Percentiles rank a stretch among this genome's conserved stretches.
phyloP scores from a whole-genome alignment of 2,329 filamentous ascomycete species.

The Aspergillus intermedius region DNA sequence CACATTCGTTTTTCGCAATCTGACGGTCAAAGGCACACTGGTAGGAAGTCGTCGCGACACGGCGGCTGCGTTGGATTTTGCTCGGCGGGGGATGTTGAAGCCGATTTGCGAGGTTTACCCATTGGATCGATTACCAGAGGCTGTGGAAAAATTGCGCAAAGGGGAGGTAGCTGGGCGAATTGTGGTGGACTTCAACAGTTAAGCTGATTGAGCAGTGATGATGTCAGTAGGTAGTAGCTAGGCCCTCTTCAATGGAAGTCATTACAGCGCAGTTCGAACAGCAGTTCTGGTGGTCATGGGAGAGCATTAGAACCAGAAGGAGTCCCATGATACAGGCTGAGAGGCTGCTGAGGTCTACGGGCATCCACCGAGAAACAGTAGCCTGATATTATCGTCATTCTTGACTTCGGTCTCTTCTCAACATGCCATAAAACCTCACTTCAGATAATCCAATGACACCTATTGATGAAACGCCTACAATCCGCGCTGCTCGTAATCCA shows the following conservation, averaged over 20 bases:
- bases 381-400: no score
- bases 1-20: conserved; percentile 19
- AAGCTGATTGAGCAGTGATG: background rate
- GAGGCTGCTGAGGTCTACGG: no score
- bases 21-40: conserved; percentile 22
- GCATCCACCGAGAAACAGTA: no score
- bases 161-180: conserved; percentile 49
- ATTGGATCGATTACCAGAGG: conserved; percentile 44
- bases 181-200: conserved; percentile 48
- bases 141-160: conserved; percentile 44
- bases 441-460: no score
- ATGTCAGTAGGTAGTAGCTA: background rate
- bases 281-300: no score
- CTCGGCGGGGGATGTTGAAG: conserved; percentile 44
- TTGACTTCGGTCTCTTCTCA: no score
- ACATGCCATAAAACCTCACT: no score
- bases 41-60: conserved; percentile 28
- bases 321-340: no score
- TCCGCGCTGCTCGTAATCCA: no score
- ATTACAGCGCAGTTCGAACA: no score
- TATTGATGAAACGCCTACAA: no score
- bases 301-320: no score
- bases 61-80: conserved; percentile 37
- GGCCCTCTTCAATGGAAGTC: background rate
- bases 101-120: conserved; percentile 45